Evolutionary conservation across 2,329 filamentous ascomycete species (phyloP), one percentile per base, ranked within the genome.

Genomic region (Hypoxylon sp.): DNA sequence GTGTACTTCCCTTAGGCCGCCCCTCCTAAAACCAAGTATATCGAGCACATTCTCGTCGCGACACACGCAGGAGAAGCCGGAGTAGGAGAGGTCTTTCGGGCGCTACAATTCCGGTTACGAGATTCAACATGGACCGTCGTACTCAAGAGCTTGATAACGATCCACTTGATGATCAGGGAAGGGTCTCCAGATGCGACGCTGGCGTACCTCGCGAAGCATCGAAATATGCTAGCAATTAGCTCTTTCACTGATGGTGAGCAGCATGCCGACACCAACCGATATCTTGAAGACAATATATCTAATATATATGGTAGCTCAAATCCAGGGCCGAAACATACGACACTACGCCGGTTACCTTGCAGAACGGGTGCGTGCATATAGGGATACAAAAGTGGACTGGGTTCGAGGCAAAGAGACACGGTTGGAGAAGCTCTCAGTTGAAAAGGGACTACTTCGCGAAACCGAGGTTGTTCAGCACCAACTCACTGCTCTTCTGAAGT

Each of bases 121-220:
- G 96, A 99, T 80, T 95, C 95, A 74, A 97, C 96, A 85, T 99
- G 96, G 96, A 99, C 96, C n/a, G 94, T 98, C 64, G 95, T 97
- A 72, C 97, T 98, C 90, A 99, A 99, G 85, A 91, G 94, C 75
- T 85, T 99, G 73, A 97, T 98, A 75, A 96, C 97, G 53, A 90
- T 97, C 51, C 96, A 99, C 80, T 84, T 98, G 69, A 98, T 99
- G 96, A 96, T 99, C 78, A 90, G 96, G 74, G 96, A 99, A 83
- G 96, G 96, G 59, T 91, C 94, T 71, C 90, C 91, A 35, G 94
- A 98, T 79, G 92, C 94, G 53, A 97, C 96, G 2, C 85, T 99
- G 72, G 87, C 90, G 69, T 98, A 93, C 76, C 87, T 99, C 35
- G 87, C 94, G 47, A 91, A 92, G 73, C 92, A 95, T 78, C 92